Base-by-base conservation (phyloP, 352 stramenopile genomes). In the Phytopythium delawarense region DNA sequence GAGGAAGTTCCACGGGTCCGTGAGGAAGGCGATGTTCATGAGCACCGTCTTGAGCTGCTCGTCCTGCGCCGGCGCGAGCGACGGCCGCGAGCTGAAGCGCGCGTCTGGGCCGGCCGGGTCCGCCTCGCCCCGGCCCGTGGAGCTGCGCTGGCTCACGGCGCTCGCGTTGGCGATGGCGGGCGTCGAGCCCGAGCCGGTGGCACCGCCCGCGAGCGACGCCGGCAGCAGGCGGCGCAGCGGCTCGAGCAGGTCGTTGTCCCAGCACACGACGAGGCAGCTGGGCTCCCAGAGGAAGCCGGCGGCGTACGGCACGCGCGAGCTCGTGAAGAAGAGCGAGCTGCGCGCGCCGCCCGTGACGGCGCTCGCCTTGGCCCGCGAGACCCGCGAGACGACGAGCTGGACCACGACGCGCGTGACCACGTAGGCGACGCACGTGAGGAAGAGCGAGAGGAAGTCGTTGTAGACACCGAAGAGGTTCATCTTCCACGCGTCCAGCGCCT, bases 1-100 rank as follows among this genome's bases (percentile, higher is more conserved):
- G 13, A 81, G 53, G 42, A 78, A 76, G 65, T 80, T 82, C 76
- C 74, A 85, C 54, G 74, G 76, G 51, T 85, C 71, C 32, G 74
- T 82, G 53, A 85, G 51, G 49, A 85, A 85, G 45, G 75, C 74
- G 48, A 85, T 59, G 62, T 85, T 85, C 76, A 85, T 85, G 37
- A 85, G 66, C 71, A 85, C 76, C 20, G 69, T 70, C 37, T 77
- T 71, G 30, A 61, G 67, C 28, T 74, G 59, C 1, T 70, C 63
- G 21, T 65, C 63, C 23, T 54, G 56, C 12, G 39, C 23, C 4
- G 46, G 15, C 23, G 30, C 39, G 28, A 61, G 55, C 39, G 40
- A 52, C 55, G 55, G 55, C 8, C 55, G 55, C 25, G 55, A 61
- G 39, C 55, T 51, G 25, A 42, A 51, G 7, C 55, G 55, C 39